phyloP scores from a whole-genome alignment of 1,284 basidiomycete species.

The Mixia osmundae region DNA sequence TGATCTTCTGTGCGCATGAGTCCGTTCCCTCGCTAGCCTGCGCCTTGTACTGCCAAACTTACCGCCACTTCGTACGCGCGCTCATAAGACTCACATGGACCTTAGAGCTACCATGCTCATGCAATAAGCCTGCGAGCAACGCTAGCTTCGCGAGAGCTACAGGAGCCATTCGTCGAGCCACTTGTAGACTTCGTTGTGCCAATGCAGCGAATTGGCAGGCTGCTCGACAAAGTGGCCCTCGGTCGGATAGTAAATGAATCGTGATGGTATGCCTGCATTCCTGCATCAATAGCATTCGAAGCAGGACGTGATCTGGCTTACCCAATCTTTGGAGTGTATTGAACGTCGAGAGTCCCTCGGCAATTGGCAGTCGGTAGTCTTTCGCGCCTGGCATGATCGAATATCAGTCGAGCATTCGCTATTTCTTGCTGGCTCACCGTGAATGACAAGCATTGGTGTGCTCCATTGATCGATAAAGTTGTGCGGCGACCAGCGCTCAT shows the following conservation, averaged over 20 bases:
- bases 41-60: too few species aligned
- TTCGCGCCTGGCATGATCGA: slow-evolving; percentile 63
- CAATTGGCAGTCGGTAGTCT: slow-evolving; percentile 31
- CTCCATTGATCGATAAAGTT: slow-evolving; percentile 63
- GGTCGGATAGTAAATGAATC: slow-evolving; percentile 65
- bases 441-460: slow-evolving; percentile 54
- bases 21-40: too few species aligned
- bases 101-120: too few species aligned
- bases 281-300: too few species aligned
- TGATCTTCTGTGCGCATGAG: too few species aligned
- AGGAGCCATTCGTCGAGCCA: slow-evolving; percentile 41
- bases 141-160: too few species aligned
- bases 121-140: too few species aligned
- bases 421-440: background rate
- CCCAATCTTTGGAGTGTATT: slow-evolving; percentile 39
- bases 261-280: slow-evolving; percentile 49
- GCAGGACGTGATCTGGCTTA: too few species aligned
- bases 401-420: slow-evolving; percentile 53
- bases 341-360: slow-evolving; percentile 56
- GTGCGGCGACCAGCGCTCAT: slow-evolving; percentile 30
- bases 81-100: too few species aligned
- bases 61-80: too few species aligned
- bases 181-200: slow-evolving; percentile 66
- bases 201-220: slow-evolving; percentile 41
- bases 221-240: slow-evolving; percentile 81